Evolutionary conservation across 345 rosid genomes (phyloP).

Genomic region (Brassica incana): DNA sequence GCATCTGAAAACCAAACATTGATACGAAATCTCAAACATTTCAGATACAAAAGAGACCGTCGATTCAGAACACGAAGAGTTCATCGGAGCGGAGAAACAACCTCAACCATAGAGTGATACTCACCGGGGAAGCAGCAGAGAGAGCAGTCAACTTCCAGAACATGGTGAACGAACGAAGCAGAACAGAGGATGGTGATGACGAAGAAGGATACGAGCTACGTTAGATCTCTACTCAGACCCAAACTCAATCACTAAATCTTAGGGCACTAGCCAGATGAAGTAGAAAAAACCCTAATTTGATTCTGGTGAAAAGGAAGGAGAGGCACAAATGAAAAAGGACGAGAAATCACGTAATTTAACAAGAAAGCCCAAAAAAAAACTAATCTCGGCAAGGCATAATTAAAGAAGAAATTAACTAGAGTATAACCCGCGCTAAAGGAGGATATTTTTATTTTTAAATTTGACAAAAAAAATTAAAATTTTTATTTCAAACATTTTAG

Average conservation of each 20-base stretch:
- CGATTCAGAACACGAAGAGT: neutral
- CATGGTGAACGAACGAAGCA: constrained; percentile 46
- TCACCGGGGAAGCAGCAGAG: constrained; percentile 89
- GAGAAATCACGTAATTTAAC: no score
- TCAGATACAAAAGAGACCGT: neutral
- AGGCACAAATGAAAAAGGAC: neutral
- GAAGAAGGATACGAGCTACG: constrained; percentile 16
- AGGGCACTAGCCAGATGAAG: neutral
- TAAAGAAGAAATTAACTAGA: no score
- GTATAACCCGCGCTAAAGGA: no score
- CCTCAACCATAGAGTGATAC: constrained; percentile 28
- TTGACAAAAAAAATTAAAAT: no score
- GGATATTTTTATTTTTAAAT: no score
- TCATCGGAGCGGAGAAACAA: neutral
- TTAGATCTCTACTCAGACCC: constrained; percentile 46
- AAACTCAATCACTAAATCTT: neutral
- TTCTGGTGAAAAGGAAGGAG: neutral
- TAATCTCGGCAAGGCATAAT: no score
- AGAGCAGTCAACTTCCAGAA: constrained; percentile 92
- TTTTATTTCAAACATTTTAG: no score
- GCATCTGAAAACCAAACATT: neutral
- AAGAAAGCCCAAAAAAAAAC: no score
- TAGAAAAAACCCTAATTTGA: neutral
- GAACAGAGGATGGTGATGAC: neutral
- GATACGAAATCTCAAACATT: constrained; percentile 22